Percentiles rank a stretch among this genome's conserved stretches.
Conservation (phyloP, 768 basidiomycete genomes). For the Crassisporium funariophilum region DNA sequence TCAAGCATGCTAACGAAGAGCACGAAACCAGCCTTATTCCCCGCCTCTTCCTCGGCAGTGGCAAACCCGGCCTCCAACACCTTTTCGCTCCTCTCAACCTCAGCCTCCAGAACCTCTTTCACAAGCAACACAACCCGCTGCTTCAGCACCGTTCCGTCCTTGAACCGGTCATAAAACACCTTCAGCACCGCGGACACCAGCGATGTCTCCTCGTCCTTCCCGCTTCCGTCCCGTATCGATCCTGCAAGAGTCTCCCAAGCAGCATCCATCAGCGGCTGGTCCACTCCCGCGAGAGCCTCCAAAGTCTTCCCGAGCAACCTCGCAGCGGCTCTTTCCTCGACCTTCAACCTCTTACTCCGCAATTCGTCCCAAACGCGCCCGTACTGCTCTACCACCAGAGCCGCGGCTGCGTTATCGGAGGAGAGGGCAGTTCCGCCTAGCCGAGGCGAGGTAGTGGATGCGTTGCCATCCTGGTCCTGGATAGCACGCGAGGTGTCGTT, state of each 20-base stretch:
- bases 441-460: constrained; percentile 5
- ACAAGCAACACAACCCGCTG: constrained; percentile 31
- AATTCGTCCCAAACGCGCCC: constrained; percentile 52
- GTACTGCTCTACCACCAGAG: constrained; percentile 48
- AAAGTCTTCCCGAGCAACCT: constrained; percentile 45
- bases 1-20: constrained; percentile 48
- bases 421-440: background rate
- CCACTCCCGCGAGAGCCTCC: constrained; percentile 33
- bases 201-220: constrained; percentile 21
- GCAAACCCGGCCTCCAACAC: constrained; percentile 4
- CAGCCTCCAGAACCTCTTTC: constrained; percentile 32
- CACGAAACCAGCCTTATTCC: constrained; percentile 14
- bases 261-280: constrained; percentile 47
- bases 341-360: constrained; percentile 42
- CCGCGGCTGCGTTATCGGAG: constrained; percentile 4
- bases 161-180: constrained; percentile 43
- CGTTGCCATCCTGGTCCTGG: constrained; percentile 5
- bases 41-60: constrained; percentile 1
- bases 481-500: constrained; percentile 19
- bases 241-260: constrained; percentile 53
- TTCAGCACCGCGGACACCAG: constrained; percentile 51
- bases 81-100: constrained; percentile 35
- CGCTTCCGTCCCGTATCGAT: constrained; percentile 4
- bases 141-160: constrained; percentile 26
- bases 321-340: constrained; percentile 46